Evolutionary conservation across 208 protist genomes (phyloP).

Genomic region (Leishmania major): DNA sequence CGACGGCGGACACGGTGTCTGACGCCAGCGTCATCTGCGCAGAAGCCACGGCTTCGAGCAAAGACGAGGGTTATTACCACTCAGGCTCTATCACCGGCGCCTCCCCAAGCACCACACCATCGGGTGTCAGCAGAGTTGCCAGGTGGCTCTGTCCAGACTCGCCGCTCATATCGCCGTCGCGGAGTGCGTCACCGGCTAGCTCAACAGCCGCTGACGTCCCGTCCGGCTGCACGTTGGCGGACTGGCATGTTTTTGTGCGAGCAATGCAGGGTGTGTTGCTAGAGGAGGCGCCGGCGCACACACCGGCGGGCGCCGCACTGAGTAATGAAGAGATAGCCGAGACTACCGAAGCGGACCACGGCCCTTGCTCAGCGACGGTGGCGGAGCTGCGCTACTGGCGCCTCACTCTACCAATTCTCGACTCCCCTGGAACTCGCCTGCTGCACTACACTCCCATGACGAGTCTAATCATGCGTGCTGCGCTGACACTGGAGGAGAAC

Average conservation of each 20-base stretch:
- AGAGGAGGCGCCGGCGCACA: constrained; percentile 5
- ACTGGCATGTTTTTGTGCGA: constrained; percentile 6
- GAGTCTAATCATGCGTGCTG: constrained; percentile 31
- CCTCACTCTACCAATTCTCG: constrained; percentile 33
- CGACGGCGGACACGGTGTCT: not conserved
- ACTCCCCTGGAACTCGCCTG: constrained; percentile 21
- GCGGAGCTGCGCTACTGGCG: constrained; percentile 31
- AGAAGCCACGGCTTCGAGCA: not conserved
- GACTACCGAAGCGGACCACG: not conserved
- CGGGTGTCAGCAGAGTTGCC: not conserved
- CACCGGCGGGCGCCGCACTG: not conserved
- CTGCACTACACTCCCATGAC: constrained; percentile 28
- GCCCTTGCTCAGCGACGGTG: not conserved
- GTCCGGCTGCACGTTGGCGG: not conserved
- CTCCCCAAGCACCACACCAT: not conserved
- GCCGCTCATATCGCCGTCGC: not conserved
- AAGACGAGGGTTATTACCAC: not conserved
- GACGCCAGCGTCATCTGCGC: not conserved
- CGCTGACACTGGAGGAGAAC: constrained; percentile 8
- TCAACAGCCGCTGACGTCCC: constrained; percentile 1
- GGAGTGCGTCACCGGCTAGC: not conserved
- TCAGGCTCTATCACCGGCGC: not conserved
- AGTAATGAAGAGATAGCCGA: not conserved
- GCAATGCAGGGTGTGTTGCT: constrained; percentile 23
- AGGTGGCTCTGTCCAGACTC: constrained; percentile 19